A percentile compares a stretch with the other conserved stretches of the same genome.
phyloP scores from a whole-genome alignment of 306 rosid genomes.

The Rosa multiflora region DNA sequence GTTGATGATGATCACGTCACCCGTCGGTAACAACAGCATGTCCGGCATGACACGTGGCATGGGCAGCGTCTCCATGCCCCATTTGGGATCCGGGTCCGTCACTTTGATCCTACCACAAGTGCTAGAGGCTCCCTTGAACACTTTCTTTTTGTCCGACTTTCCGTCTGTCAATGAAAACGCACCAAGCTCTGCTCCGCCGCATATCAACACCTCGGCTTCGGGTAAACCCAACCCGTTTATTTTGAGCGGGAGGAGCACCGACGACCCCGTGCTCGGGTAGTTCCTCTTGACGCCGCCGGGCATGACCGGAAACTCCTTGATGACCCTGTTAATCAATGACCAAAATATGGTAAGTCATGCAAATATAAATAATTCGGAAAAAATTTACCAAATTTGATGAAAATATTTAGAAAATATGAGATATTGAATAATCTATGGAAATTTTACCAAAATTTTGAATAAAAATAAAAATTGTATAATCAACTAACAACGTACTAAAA shows the following conservation, averaged over 20 bases:
- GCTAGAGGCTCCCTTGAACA: slow-evolving; percentile 43
- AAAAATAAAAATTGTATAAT: no score
- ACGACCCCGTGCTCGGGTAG: slow-evolving; percentile 78
- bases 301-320: slow-evolving; percentile 42
- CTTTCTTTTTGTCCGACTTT: not conserved
- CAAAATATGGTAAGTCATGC: no score
- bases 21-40: slow-evolving; percentile 60
- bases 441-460: no score
- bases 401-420: no score
- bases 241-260: slow-evolving; percentile 62
- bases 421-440: no score
- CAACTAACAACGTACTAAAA: no score
- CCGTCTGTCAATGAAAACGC: slow-evolving; percentile 32
- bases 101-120: slow-evolving; percentile 60
- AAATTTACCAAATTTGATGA: no score
- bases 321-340: slow-evolving; percentile 4
- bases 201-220: slow-evolving; percentile 57
- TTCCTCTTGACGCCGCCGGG: slow-evolving; percentile 56
- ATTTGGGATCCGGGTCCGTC: slow-evolving; percentile 44
- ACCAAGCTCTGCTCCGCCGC: slow-evolving; percentile 66
- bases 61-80: slow-evolving; percentile 71
- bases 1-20: slow-evolving; percentile 57
- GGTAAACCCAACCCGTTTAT: slow-evolving; percentile 27
- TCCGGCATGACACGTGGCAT: slow-evolving; percentile 70
- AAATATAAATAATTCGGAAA: no score